Evolutionary conservation across 176 grass and related monocot species (phyloP).

Genomic region (Zea luxurians): DNA sequence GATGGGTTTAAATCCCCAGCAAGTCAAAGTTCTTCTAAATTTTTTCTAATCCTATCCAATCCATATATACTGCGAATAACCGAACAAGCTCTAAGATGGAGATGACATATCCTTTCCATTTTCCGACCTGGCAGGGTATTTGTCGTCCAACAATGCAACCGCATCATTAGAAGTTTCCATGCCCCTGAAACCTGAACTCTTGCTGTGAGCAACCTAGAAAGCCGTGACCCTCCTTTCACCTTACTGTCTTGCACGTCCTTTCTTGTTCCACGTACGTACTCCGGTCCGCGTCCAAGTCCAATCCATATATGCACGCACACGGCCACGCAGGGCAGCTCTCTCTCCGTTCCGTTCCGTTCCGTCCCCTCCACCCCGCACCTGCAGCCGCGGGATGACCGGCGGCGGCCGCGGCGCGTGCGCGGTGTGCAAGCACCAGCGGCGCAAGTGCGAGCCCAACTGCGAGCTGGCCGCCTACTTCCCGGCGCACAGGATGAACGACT

Average conservation of each 20-base stretch:
- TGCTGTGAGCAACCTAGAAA: conserved; percentile 74
- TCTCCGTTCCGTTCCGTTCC: not conserved
- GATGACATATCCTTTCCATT: not conserved
- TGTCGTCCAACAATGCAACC: not conserved
- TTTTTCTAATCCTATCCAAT: too few relatives aligned
- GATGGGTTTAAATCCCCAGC: conserved; percentile 35
- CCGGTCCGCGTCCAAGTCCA: not conserved
- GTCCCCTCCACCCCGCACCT: not conserved
- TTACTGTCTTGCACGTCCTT: conserved; percentile 51
- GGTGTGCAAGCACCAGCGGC: conserved; percentile 78
- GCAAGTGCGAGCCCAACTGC: conserved; percentile 83
- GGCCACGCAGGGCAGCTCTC: conserved; percentile 10
- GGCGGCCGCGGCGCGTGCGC: conserved; percentile 63
- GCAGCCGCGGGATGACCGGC: conserved; percentile 37
- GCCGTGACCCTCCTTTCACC: conserved; percentile 60
- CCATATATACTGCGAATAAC: too few relatives aligned
- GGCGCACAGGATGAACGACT: conserved; percentile 66
- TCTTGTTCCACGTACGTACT: not conserved
- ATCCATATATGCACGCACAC: conserved; percentile 35
- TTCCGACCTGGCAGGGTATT: not conserved
- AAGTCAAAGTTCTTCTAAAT: too few relatives aligned
- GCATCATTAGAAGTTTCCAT: conserved; percentile 36
- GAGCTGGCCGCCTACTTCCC: conserved; percentile 77
- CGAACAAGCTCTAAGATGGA: too few relatives aligned
- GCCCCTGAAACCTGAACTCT: conserved; percentile 46